A percentile compares a stretch with the other conserved stretches of the same genome.
phyloP scores from a whole-genome alignment of 495 filamentous ascomycete genomes.

The Xylaria intraflava region DNA sequence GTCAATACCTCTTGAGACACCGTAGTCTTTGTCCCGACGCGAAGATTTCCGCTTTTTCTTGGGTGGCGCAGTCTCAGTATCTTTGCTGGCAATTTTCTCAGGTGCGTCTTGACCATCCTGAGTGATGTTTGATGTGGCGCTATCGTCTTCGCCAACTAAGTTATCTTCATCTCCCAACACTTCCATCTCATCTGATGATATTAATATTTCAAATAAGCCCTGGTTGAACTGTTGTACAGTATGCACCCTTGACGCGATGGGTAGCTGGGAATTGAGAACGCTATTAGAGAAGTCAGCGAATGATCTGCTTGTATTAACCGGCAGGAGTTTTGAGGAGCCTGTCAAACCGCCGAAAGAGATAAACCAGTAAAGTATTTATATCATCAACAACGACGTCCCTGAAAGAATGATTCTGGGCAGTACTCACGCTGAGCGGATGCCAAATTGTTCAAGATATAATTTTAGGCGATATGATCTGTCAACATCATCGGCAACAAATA shows the following conservation, averaged over 20 bases:
- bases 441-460: slow-evolving; percentile 94
- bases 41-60: slow-evolving; percentile 58
- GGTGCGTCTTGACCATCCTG: background rate
- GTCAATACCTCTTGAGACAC: slow-evolving; percentile 82
- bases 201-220: slow-evolving; percentile 92
- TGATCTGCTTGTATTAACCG: background rate
- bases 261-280: slow-evolving; percentile 90
- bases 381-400: background rate
- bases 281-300: slow-evolving; percentile 38
- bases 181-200: slow-evolving; percentile 91
- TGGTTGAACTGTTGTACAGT: slow-evolving; percentile 97
- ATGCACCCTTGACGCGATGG: slow-evolving; percentile 86
- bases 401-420: background rate
- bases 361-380: background rate
- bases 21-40: slow-evolving; percentile 74
- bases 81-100: slow-evolving; percentile 19
- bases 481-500: slow-evolving; percentile 91
- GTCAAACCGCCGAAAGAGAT: background rate
- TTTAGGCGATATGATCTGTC: slow-evolving; percentile 92
- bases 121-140: background rate
- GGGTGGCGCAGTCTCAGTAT: slow-evolving; percentile 12
- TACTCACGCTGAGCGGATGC: slow-evolving; percentile 57
- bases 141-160: slow-evolving; percentile 21
- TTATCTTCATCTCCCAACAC: slow-evolving; percentile 60
- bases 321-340: background rate